Percentiles rank a stretch among this genome's conserved stretches.
Conservation (phyloP, 345 rosid genomes). For the Eucalyptus microcorys region DNA sequence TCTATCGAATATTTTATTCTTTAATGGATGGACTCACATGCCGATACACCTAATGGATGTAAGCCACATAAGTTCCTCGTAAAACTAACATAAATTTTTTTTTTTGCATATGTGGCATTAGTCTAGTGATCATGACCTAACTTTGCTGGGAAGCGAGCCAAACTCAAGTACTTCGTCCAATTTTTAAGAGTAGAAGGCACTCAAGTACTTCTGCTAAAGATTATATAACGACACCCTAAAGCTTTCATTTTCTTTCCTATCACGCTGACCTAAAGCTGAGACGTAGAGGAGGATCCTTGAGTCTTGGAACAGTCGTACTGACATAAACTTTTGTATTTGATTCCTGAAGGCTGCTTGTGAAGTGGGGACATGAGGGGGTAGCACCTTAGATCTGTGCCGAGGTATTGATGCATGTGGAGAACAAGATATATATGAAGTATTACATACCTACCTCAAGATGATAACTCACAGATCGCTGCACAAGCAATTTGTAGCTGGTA, state of each 20-base stretch:
- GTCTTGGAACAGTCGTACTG: not conserved
- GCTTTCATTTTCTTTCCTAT: not conserved
- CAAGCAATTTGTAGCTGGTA: not conserved
- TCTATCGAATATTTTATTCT: not conserved
- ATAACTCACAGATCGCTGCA: not conserved
- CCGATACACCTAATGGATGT: not conserved
- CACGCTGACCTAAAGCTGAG: not conserved
- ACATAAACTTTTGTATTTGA: not conserved
- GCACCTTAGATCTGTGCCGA: not conserved
- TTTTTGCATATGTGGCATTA: not conserved
- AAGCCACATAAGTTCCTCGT: not conserved
- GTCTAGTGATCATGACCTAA: not conserved
- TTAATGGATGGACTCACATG: not conserved
- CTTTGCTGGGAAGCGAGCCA: slow-evolving; percentile 35
- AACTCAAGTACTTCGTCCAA: not conserved
- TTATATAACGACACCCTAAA: not conserved
- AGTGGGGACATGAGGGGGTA: not conserved
- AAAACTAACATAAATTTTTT: not conserved
- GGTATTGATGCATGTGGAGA: not conserved
- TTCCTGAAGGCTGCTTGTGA: not conserved
- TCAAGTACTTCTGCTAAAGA: not conserved
- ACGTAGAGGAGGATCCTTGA: not conserved
- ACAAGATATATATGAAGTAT: not conserved
- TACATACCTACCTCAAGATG: not conserved
- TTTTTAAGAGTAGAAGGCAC: slow-evolving; percentile 1